Base-by-base conservation (phyloP, 1,284 basidiomycete genomes). In the Cryptococcus sp. region DNA sequence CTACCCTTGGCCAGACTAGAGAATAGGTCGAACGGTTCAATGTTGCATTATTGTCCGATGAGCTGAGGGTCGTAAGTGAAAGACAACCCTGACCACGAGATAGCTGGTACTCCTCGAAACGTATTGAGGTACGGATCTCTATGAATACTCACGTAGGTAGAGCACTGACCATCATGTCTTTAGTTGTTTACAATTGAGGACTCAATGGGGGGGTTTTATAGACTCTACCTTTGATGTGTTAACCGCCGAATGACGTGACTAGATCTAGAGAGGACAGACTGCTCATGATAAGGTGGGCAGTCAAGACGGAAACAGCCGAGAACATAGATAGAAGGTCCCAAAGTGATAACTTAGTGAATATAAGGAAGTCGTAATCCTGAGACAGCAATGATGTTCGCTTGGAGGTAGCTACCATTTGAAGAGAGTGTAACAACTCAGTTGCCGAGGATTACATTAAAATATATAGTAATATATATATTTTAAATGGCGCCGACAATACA, bases 381-480 rank as follows among this genome's bases (percentile, higher is more conserved):
- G 52, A 62, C 62, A 69, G 62, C 58, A 54, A 68, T 61, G 55
- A 57, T 65, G 62, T 67, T 26, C 47, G 65, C 63, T 63, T 60
- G 66, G 66, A 63, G 61, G 66, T 65, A 54, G 66, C 66, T 52
- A 69, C 57, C 63, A 68, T 66, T 69, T 71, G 62, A 69, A 58
- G 67, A 72, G 53, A 63, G 70, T 69, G 68, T 71, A 72, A 69
- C 64, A 71, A 69, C 70, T 65, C 65, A 69, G 59, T 69, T 62
- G 59, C 61, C 64, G 52, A 65, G 40, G 50, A 61, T 41, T 46
- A 46, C 37, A 56, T 34, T 34, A 34, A 34, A 34, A 34, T 34
- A 34, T 34, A 34, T 34, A 34, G 29, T 34, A 34, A 34, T 34
- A 34, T 34, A 34, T 34, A 34, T 34, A 34, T 34, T 34, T 34